These are phyloP conservation scores for Aspergillus sp. DNA, from an alignment of 2,329 filamentous ascomycete species.

Conservation along the genomic window DNA sequence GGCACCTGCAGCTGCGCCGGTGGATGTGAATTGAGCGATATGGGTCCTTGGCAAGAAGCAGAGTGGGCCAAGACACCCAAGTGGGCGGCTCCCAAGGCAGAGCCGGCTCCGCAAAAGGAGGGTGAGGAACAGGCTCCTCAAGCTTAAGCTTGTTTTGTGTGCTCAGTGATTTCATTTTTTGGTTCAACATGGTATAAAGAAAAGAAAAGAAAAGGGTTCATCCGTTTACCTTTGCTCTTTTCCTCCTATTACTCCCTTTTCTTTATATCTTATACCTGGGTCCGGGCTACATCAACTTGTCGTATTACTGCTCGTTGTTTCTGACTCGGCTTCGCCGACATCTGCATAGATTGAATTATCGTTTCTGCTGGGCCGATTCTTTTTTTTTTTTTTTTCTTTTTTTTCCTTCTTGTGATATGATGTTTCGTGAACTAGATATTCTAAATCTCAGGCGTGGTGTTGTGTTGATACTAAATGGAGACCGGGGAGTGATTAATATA, in stretches of 20 bases:
- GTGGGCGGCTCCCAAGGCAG: constrained; percentile 32
- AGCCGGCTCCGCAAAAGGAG: constrained; percentile 21
- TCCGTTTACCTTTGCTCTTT: background rate
- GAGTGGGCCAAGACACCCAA: constrained; percentile 40
- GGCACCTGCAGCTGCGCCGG: constrained; percentile 74
- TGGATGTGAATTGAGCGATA: constrained; percentile 80
- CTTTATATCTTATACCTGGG: background rate
- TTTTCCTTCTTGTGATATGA: background rate
- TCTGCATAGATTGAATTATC: background rate
- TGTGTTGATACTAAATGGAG: background rate
- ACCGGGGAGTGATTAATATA: background rate
- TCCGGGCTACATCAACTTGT: background rate
- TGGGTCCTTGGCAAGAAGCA: constrained; percentile 68
- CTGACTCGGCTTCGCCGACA: background rate
- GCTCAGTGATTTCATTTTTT: constrained; percentile 10
- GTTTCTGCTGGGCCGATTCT: background rate
- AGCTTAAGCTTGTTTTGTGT: constrained; percentile 7
- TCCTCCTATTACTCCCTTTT: background rate
- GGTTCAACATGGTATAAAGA: constrained; percentile 9
- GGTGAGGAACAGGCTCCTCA: constrained; percentile 16
- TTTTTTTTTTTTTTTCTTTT: background rate
- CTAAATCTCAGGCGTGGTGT: background rate
- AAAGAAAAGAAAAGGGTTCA: background rate
- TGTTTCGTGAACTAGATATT: background rate
- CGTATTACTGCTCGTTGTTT: background rate